A percentile compares a stretch with the other conserved stretches of the same genome.
Conservation (phyloP, 345 rosid species). For the Aurinia saxatilis region DNA sequence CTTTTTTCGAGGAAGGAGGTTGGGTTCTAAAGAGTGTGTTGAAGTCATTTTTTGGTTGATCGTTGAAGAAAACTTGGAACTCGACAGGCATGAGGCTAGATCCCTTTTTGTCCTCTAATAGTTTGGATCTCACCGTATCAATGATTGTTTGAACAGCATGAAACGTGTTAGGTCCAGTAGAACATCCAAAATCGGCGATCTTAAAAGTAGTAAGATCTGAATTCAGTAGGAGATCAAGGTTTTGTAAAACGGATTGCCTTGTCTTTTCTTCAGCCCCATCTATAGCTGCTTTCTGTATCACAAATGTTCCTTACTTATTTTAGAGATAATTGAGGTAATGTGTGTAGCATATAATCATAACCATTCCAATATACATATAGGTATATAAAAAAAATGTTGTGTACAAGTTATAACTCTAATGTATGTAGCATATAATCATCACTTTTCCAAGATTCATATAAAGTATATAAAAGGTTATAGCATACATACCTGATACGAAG, state of each 20-base stretch:
- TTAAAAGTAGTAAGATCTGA: not conserved
- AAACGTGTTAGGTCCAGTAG: slow-evolving; percentile 17
- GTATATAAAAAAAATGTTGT: too few species aligned
- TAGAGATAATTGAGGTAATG: too few species aligned
- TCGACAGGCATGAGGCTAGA: not conserved
- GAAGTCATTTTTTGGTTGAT: slow-evolving; percentile 30
- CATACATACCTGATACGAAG: slow-evolving; percentile 10
- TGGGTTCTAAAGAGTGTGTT: slow-evolving; percentile 29
- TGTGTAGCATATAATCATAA: too few species aligned
- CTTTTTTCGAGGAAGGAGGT: not conserved
- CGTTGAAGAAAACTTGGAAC: slow-evolving; percentile 35
- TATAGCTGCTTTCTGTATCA: slow-evolving; percentile 10
- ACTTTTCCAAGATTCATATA: too few species aligned
- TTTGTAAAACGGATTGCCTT: not conserved
- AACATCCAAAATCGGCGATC: slow-evolving; percentile 15
- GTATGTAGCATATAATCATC: too few species aligned
- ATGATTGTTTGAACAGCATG: slow-evolving; percentile 9
- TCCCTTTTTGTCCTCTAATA: not conserved
- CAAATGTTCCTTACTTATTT: not conserved
- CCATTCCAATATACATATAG: too few species aligned
- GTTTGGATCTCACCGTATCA: not conserved
- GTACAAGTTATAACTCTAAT: too few species aligned
- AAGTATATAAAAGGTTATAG: too few species aligned
- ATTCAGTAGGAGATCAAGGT: not conserved
- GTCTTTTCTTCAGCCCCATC: not conserved